phyloP scores from a whole-genome alignment of 306 rosid genomes.

The Chamaecrista fasciculata region DNA sequence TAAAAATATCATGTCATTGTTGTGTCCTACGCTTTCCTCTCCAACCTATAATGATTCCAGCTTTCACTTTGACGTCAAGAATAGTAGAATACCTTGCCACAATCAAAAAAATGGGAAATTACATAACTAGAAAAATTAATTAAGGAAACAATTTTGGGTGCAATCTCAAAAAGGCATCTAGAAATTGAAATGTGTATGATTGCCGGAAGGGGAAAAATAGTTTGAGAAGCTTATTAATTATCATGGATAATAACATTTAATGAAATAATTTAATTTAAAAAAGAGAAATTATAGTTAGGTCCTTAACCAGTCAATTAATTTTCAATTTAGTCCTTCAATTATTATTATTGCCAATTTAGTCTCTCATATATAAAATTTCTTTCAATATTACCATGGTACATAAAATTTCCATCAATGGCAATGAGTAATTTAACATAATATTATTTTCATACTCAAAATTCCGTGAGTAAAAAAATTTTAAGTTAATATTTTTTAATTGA shows the following conservation, averaged over 20 bases:
- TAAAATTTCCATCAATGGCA: too few species aligned
- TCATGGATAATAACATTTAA: background rate
- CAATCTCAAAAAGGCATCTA: background rate
- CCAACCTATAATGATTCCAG: constrained; percentile 25
- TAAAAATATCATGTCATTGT: constrained; percentile 7
- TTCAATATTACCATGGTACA: too few species aligned
- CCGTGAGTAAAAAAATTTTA: too few species aligned
- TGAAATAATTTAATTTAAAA: background rate
- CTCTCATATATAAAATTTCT: too few species aligned
- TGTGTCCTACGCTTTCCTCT: background rate
- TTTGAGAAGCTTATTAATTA: background rate
- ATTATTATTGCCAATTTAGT: too few species aligned
- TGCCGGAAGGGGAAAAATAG: background rate
- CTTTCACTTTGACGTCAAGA: constrained; percentile 39
- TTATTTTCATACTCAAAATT: too few species aligned
- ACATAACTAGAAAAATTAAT: constrained; percentile 5
- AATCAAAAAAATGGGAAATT: constrained; percentile 1
- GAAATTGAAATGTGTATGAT: background rate
- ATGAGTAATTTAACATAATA: too few species aligned
- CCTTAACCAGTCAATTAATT: too few species aligned
- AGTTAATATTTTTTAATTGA: too few species aligned
- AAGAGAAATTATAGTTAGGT: too few species aligned
- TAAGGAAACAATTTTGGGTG: background rate
- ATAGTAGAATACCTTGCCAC: constrained; percentile 11
- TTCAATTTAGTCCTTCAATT: too few species aligned